phyloP scores from a whole-genome alignment of 164 flowering plant genomes.

The Nymphaea thermarum region DNA sequence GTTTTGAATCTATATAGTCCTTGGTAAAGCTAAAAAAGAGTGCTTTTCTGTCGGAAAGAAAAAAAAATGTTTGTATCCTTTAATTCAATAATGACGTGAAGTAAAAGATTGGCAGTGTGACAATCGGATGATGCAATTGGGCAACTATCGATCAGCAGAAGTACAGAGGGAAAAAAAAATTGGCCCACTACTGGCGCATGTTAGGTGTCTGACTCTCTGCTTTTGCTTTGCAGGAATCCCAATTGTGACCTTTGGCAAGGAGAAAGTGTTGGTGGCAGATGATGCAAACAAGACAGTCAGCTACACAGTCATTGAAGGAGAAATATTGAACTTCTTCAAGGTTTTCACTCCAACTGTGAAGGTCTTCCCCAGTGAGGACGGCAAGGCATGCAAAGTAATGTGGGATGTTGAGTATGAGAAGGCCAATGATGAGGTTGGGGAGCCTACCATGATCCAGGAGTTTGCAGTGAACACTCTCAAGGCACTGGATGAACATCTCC shows the following conservation, averaged over 20 bases:
- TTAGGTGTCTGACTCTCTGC: neutral
- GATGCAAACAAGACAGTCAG: conserved; percentile 15
- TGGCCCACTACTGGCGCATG: neutral
- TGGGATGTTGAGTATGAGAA: conserved; percentile 20
- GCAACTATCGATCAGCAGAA: neutral
- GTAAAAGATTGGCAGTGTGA: neutral
- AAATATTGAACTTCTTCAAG: conserved; percentile 14
- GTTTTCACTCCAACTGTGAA: conserved; percentile 13
- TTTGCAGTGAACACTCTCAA: conserved; percentile 16
- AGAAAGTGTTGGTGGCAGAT: conserved; percentile 16
- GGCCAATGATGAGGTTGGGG: conserved; percentile 20
- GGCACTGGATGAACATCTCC: conserved; percentile 18
- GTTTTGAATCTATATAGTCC: too few relatives aligned
- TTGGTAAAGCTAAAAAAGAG: too few relatives aligned
- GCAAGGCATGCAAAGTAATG: conserved; percentile 9
- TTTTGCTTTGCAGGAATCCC: conserved; percentile 16
- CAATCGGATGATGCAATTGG: neutral
- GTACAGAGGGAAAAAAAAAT: neutral
- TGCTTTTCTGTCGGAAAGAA: too few relatives aligned
- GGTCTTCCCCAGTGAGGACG: conserved; percentile 14
- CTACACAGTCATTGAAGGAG: conserved; percentile 23
- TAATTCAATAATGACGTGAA: too few relatives aligned
- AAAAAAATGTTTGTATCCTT: too few relatives aligned
- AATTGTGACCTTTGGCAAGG: conserved; percentile 14
- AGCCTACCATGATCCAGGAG: conserved; percentile 14